These are phyloP conservation scores for Lophiostoma macrostomum DNA, from an alignment of 495 filamentous ascomycete genomes.

Conservation along the genomic window DNA sequence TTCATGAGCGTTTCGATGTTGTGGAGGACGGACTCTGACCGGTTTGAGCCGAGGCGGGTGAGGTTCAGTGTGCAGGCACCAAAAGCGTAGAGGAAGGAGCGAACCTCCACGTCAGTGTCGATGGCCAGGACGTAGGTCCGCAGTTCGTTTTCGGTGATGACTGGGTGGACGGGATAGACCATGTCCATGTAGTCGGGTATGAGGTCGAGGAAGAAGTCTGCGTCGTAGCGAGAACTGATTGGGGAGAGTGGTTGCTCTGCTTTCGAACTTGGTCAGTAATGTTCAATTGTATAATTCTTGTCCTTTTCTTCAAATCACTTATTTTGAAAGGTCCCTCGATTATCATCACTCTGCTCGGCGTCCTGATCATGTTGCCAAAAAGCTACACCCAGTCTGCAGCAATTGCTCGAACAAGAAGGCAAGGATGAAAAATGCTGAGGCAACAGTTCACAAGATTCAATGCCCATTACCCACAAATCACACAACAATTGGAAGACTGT, in stretches of 20 bases:
- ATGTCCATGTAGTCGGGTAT: conserved; percentile 25
- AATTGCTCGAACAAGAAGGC: no score
- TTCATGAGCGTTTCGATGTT: conserved; percentile 12
- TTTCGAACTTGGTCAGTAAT: background rate
- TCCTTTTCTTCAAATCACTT: no score
- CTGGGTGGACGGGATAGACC: conserved; percentile 34
- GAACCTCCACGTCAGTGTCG: conserved; percentile 20
- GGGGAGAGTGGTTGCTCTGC: background rate
- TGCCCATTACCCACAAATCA: no score
- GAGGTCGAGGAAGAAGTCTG: conserved; percentile 32
- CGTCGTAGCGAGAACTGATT: background rate
- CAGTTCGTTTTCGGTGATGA: conserved; percentile 30
- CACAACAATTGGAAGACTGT: no score
- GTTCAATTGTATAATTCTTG: background rate
- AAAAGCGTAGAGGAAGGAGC: conserved; percentile 30
- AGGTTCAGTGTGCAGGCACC: conserved; percentile 32
- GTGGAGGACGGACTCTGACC: conserved; percentile 3
- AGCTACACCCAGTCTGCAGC: no score
- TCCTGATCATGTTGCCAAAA: no score
- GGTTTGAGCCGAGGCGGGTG: conserved; percentile 10
- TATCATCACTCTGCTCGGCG: no score
- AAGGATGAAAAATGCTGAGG: no score
- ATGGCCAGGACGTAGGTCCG: conserved; percentile 21
- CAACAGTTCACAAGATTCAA: no score
- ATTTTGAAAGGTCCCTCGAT: no score